These are phyloP conservation scores for Schizophyllum commune DNA, from an alignment of 1,284 basidiomycete species.

Conservation along the genomic window DNA sequence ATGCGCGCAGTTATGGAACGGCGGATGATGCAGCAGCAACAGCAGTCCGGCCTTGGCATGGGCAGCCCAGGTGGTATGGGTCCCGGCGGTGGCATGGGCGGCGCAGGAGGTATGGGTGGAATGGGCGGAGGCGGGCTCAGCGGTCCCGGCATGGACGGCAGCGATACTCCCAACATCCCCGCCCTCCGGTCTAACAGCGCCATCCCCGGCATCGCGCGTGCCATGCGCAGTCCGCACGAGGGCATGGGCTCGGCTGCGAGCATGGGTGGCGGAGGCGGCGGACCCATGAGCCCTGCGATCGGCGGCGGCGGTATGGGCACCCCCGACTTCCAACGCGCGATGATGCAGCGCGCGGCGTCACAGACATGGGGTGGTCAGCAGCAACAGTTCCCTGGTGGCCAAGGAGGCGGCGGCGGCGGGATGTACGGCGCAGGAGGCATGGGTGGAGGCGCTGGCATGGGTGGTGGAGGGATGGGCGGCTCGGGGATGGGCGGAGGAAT, in stretches of 20 bases:
- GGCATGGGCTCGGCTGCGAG: not conserved
- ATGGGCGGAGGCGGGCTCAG: not conserved
- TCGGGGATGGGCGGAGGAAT: conserved; percentile 4
- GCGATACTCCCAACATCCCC: conserved; percentile 24
- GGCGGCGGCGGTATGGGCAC: conserved; percentile 39
- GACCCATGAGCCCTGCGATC: conserved; percentile 40
- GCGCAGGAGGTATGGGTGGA: conserved; percentile 18
- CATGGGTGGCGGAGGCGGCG: conserved; percentile 1
- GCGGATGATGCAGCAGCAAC: conserved; percentile 23
- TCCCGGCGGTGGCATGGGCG: conserved; percentile 4
- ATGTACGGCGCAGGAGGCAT: conserved; percentile 14
- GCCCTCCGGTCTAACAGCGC: conserved; percentile 44
- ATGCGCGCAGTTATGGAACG: conserved; percentile 16
- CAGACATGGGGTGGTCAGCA: not conserved
- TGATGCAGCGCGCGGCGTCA: conserved; percentile 13
- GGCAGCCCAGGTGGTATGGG: not conserved
- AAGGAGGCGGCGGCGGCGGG: not conserved
- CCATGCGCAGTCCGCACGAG: conserved; percentile 62
- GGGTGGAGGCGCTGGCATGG: conserved; percentile 20
- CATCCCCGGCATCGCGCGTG: conserved; percentile 66
- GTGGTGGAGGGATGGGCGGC: no score
- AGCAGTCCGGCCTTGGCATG: conserved; percentile 15
- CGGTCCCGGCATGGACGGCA: not conserved
- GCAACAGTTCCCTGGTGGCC: conserved; percentile 6
- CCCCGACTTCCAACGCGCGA: conserved; percentile 24